Evolutionary conservation across 2,329 filamentous ascomycete species (phyloP).

Genomic region (Cylindrodendrum hubeiense): DNA sequence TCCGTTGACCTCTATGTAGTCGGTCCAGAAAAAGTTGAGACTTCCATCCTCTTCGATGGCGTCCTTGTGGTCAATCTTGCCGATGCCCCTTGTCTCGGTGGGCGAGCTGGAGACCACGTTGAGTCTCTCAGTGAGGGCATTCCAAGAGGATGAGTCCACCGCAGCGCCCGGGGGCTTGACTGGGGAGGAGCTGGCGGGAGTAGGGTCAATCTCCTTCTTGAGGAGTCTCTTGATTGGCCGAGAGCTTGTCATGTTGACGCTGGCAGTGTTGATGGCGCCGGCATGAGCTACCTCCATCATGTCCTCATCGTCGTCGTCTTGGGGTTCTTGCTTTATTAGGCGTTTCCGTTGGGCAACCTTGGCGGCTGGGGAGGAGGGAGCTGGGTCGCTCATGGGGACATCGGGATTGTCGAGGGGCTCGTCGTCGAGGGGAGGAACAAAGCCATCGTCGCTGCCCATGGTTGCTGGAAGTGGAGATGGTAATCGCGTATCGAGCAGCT

Average conservation of each 20-base stretch:
- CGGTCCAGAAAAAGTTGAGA: slow-evolving; percentile 95
- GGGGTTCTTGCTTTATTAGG: slow-evolving; percentile 61
- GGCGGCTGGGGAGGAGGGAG: slow-evolving; percentile 87
- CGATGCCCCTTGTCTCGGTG: slow-evolving; percentile 72
- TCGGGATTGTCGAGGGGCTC: slow-evolving; percentile 60
- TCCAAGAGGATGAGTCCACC: slow-evolving; percentile 89
- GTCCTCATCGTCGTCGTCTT: slow-evolving; percentile 82
- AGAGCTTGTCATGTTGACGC: slow-evolving; percentile 87
- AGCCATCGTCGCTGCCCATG: slow-evolving; percentile 68
- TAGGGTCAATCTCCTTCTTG: slow-evolving; percentile 75
- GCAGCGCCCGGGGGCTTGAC: slow-evolving; percentile 68
- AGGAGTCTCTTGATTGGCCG: slow-evolving; percentile 78
- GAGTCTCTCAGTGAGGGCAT: slow-evolving; percentile 84
- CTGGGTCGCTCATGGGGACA: slow-evolving; percentile 86
- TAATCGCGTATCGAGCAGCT: slow-evolving; percentile 62
- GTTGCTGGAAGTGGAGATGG: slow-evolving; percentile 60
- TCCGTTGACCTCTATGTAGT: slow-evolving; percentile 93
- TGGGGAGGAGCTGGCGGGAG: slow-evolving; percentile 83
- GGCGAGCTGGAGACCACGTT: slow-evolving; percentile 85
- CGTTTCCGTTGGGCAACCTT: slow-evolving; percentile 82
- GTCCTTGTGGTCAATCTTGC: slow-evolving; percentile 86
- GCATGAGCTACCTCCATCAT: slow-evolving; percentile 90
- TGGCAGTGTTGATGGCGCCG: slow-evolving; percentile 74
- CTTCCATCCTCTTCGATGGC: slow-evolving; percentile 95
- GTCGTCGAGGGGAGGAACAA: slow-evolving; percentile 71